Evolutionary conservation across 2,329 filamentous ascomycete species (phyloP).

Genomic region (Talaromyces sp.): DNA sequence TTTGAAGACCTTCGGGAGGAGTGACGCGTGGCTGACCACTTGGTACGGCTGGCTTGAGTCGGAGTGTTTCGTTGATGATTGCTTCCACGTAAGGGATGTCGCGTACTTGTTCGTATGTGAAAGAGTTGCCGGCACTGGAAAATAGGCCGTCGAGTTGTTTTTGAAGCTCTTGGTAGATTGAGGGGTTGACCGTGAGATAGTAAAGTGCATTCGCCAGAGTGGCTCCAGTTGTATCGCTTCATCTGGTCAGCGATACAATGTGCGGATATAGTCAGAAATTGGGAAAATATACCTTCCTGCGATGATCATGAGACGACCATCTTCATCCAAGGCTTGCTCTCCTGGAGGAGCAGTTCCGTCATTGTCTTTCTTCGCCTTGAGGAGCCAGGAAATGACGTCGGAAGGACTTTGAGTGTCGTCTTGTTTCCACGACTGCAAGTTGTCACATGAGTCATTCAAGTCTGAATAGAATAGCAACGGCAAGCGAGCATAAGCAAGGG

Average conservation of each 20-base stretch:
- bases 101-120: conserved; percentile 16
- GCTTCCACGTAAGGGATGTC: conserved; percentile 27
- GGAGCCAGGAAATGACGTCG: conserved; percentile 23
- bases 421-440: conserved; percentile 16
- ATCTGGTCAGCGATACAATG: too few species aligned
- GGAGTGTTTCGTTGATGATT: conserved; percentile 34
- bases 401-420: conserved; percentile 27
- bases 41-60: conserved; percentile 39
- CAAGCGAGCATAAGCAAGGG: background rate
- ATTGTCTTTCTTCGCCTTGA: conserved; percentile 20
- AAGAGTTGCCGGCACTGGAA: conserved; percentile 17
- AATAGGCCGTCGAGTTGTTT: conserved; percentile 29
- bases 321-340: conserved; percentile 18
- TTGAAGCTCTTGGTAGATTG: conserved; percentile 31
- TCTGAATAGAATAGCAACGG: background rate
- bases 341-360: conserved; percentile 20
- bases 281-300: conserved; percentile 21
- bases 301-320: conserved; percentile 20
- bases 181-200: conserved; percentile 32
- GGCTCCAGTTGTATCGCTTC: conserved; percentile 36
- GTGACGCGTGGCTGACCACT: conserved; percentile 38
- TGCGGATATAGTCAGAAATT: too few species aligned
- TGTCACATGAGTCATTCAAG: background rate
- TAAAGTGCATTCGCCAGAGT: conserved; percentile 33
- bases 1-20: conserved; percentile 31